Evolutionary conservation across 441 rosid genomes (phyloP).

Genomic region (Aquilaria agallochum): DNA sequence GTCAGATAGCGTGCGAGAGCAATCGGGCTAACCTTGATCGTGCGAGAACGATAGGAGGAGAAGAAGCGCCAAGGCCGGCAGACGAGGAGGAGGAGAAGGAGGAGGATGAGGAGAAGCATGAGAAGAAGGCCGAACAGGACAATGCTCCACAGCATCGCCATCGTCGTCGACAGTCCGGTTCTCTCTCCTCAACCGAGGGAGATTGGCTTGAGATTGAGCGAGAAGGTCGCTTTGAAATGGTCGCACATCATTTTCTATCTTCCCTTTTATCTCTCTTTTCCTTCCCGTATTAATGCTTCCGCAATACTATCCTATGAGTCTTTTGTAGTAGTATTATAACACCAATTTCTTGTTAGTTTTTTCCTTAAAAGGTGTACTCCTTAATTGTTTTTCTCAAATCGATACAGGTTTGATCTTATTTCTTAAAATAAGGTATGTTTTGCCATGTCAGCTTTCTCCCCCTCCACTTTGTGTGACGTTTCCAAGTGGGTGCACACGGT

Average conservation of each 20-base stretch:
- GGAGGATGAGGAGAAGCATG: conserved; percentile 63
- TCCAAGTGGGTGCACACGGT: too few relatives aligned
- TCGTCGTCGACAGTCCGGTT: conserved; percentile 32
- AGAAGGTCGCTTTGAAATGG: conserved; percentile 79
- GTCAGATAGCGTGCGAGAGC: too few relatives aligned
- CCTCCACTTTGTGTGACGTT: too few relatives aligned
- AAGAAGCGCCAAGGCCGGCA: conserved; percentile 90
- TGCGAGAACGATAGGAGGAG: conserved; percentile 34
- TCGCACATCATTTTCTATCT: conserved; percentile 30
- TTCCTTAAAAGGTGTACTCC: too few relatives aligned
- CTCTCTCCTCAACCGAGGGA: conserved; percentile 23
- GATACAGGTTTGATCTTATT: too few relatives aligned
- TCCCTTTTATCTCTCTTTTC: neutral
- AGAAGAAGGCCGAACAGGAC: conserved; percentile 44
- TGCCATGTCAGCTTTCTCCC: too few relatives aligned
- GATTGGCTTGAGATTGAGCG: conserved; percentile 46
- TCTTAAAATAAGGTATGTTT: too few relatives aligned
- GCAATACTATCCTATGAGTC: too few relatives aligned
- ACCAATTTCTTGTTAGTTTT: too few relatives aligned
- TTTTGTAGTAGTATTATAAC: too few relatives aligned
- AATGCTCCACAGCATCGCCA: conserved; percentile 59
- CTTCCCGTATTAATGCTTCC: neutral
- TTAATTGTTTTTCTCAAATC: too few relatives aligned
- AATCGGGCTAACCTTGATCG: conserved; percentile 43
- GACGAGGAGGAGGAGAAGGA: conserved; percentile 64